Evolutionary conservation across 1,284 basidiomycete genomes (phyloP).

Genomic region (Veloporphyrellus conicus): DNA sequence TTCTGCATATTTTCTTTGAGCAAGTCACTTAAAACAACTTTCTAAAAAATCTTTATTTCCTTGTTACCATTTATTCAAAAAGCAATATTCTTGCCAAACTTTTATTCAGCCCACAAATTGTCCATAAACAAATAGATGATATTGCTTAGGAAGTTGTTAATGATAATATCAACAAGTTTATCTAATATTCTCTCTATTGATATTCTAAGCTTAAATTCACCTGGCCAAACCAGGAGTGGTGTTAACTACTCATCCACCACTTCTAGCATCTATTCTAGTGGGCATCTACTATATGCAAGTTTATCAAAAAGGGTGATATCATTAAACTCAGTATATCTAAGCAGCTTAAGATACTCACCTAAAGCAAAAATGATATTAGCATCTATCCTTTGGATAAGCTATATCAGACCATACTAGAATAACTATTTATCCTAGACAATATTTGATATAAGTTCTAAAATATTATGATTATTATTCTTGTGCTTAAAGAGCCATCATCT

Average conservation of each 20-base stretch:
- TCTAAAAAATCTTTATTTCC: slow-evolving; percentile 19
- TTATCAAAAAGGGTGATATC: slow-evolving; percentile 18
- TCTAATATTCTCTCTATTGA: slow-evolving; percentile 13
- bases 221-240: slow-evolving; percentile 20
- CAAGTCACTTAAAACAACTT: slow-evolving; percentile 10
- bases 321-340: slow-evolving; percentile 11
- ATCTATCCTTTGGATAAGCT: slow-evolving; percentile 18
- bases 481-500: slow-evolving; percentile 19
- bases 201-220: slow-evolving; percentile 11
- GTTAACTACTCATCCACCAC: slow-evolving; percentile 14
- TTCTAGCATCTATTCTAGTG: slow-evolving; percentile 23
- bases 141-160: slow-evolving; percentile 13
- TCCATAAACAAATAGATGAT: slow-evolving; percentile 16
- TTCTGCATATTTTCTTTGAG: slow-evolving; percentile 10
- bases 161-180: slow-evolving; percentile 17
- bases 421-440: slow-evolving; percentile 14
- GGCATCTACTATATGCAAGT: slow-evolving; percentile 25
- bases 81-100: slow-evolving; percentile 18
- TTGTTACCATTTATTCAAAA: slow-evolving; percentile 20
- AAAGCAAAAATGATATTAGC: background rate
- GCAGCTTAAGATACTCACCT: slow-evolving; percentile 13
- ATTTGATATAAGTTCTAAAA: slow-evolving; percentile 16
- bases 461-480: slow-evolving; percentile 18
- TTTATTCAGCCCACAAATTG: slow-evolving; percentile 1
- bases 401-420: slow-evolving; percentile 16